A percentile compares a stretch with the other conserved stretches of the same genome.
phyloP scores from a whole-genome alignment of 1,284 basidiomycete genomes.

The Ceratobasidium theobromae region DNA sequence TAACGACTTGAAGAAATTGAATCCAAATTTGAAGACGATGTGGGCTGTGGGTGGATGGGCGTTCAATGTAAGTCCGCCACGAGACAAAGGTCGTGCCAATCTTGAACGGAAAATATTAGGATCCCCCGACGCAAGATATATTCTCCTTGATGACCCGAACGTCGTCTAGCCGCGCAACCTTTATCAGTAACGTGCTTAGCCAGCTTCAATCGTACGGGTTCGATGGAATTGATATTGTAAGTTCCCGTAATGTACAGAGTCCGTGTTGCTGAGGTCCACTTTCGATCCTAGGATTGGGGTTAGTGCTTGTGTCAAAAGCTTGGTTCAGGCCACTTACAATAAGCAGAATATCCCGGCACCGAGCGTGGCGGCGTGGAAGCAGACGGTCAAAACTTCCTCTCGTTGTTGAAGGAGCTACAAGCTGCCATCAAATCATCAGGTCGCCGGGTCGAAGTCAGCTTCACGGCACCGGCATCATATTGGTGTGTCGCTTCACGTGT shows the following conservation, averaged over 20 bases:
- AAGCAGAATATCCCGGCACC: conserved; percentile 16
- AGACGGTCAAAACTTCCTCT: conserved; percentile 25
- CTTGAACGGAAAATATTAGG: background rate
- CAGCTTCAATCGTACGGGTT: conserved; percentile 17
- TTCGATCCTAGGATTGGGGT: conserved; percentile 2
- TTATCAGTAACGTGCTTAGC: conserved; percentile 16
- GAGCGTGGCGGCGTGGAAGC: conserved; percentile 21
- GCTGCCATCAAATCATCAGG: conserved; percentile 7
- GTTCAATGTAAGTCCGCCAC: conserved; percentile 3
- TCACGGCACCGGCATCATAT: conserved; percentile 23
- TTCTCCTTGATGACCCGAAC: conserved; percentile 12
- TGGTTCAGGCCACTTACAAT: background rate
- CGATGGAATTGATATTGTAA: conserved; percentile 29
- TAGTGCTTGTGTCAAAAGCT: background rate
- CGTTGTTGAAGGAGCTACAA: conserved; percentile 14
- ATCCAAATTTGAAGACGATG: conserved; percentile 26
- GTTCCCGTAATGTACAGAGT: background rate
- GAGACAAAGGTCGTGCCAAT: background rate
- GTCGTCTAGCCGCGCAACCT: conserved; percentile 1
- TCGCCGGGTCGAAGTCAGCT: background rate
- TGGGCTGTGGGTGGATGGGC: conserved; percentile 29
- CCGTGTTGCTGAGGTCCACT: background rate
- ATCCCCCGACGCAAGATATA: conserved; percentile 13
- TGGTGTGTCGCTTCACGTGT: background rate
- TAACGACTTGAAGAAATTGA: conserved; percentile 7